phyloP scores from a whole-genome alignment of 805 yeast species.

The Lachancea cidri region DNA sequence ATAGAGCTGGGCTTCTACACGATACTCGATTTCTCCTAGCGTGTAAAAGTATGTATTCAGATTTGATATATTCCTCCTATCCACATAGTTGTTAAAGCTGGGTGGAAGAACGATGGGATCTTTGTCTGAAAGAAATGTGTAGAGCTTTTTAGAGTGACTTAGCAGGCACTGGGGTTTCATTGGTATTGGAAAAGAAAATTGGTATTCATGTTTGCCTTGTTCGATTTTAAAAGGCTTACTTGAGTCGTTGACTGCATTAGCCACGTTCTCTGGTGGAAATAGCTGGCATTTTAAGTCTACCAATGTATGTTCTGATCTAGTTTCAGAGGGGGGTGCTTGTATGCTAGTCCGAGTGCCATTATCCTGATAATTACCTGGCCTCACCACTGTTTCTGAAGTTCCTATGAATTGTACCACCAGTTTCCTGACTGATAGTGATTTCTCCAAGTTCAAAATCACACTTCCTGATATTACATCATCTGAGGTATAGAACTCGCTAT shows the following conservation, averaged over 20 bases:
- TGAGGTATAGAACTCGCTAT: conserved; percentile 29
- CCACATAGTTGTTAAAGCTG: conserved; percentile 26
- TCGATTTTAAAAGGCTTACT: conserved; percentile 25
- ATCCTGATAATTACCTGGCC: conserved; percentile 14
- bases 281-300: conserved; percentile 17
- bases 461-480: conserved; percentile 27
- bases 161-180: conserved; percentile 24
- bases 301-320: conserved; percentile 21
- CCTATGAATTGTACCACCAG: conserved; percentile 52
- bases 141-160: conserved; percentile 20
- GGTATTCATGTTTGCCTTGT: conserved; percentile 26
- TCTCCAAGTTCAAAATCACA: conserved; percentile 20
- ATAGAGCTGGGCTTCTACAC: conserved; percentile 23
- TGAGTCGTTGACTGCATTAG: conserved; percentile 28
- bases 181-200: conserved; percentile 24
- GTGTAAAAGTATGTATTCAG: conserved; percentile 27
- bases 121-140: conserved; percentile 18
- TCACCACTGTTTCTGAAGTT: conserved; percentile 25
- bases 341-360: conserved; percentile 82
- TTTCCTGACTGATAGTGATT: conserved; percentile 23
- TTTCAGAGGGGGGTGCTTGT: conserved; percentile 36
- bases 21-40: conserved; percentile 27
- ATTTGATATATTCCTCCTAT: conserved; percentile 23
- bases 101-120: conserved; percentile 25
- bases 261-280: conserved; percentile 32